Evolutionary conservation across 2,329 filamentous ascomycete genomes (phyloP).

Genomic region (Ascochyta pisi): DNA sequence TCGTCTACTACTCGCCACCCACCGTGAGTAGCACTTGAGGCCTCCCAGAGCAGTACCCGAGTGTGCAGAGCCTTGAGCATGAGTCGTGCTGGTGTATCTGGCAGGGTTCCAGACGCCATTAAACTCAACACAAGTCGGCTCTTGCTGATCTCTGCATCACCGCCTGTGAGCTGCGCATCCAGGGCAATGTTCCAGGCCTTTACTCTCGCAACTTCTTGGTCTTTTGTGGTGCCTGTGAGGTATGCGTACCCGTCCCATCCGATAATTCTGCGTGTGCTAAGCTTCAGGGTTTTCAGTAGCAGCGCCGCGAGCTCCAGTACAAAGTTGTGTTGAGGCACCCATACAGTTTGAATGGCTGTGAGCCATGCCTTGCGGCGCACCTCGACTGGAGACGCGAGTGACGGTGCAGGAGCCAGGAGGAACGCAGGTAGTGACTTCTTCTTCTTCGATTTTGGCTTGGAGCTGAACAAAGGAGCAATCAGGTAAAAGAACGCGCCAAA

Average conservation of each 20-base stretch:
- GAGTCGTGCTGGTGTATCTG: conserved; percentile 78
- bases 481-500: conserved; percentile 64
- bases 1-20: conserved; percentile 70
- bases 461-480: conserved; percentile 63
- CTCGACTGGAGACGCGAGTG: conserved; percentile 80
- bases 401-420: conserved; percentile 63
- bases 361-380: conserved; percentile 90
- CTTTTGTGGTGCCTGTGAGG: conserved; percentile 79
- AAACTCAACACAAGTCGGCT: conserved; percentile 85
- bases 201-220: conserved; percentile 83
- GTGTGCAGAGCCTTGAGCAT: conserved; percentile 95
- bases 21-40: conserved; percentile 70
- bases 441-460: conserved; percentile 63
- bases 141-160: conserved; percentile 87
- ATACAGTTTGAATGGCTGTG: conserved; percentile 89
- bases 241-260: conserved; percentile 79
- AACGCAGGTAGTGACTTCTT: conserved; percentile 53
- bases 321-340: conserved; percentile 87
- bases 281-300: conserved; percentile 79
- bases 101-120: conserved; percentile 85
- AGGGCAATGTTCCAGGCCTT: conserved; percentile 94
- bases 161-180: conserved; percentile 89
- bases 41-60: conserved; percentile 85
- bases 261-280: conserved; percentile 78
- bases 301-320: conserved; percentile 84